Percentiles rank a stretch among this genome's conserved stretches.
phyloP scores from a whole-genome alignment of 1,284 basidiomycete species.

The Sporisorium graminicola region DNA sequence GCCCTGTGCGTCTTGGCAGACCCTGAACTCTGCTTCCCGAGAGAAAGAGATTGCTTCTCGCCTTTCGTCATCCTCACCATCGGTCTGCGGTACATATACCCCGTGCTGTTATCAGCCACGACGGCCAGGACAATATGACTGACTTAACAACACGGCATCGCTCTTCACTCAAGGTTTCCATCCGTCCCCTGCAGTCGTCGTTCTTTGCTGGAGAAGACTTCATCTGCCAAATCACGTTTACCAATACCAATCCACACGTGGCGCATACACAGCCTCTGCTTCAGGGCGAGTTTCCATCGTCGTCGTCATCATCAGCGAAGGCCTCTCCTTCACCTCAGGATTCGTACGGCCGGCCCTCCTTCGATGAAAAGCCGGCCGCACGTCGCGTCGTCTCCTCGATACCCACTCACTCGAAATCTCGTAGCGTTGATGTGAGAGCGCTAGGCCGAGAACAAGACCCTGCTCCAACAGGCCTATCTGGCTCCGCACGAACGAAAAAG shows the following conservation, averaged over 20 bases:
- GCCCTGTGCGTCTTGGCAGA: not conserved
- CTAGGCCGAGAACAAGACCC: slow-evolving; percentile 23
- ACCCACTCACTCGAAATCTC: slow-evolving; percentile 44
- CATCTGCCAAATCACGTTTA: slow-evolving; percentile 85
- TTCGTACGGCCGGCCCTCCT: not conserved
- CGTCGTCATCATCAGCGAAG: slow-evolving; percentile 10
- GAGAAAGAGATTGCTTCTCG: not conserved
- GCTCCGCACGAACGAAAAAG: slow-evolving; percentile 16
- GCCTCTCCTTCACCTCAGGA: too few species aligned
- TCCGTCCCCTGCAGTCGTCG: slow-evolving; percentile 82
- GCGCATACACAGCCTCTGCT: slow-evolving; percentile 72
- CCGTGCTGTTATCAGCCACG: not conserved
- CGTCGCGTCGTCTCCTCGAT: slow-evolving; percentile 37
- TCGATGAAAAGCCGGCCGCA: slow-evolving; percentile 14
- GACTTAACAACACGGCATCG: slow-evolving; percentile 4
- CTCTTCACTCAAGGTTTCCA: slow-evolving; percentile 70
- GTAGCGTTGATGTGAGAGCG: slow-evolving; percentile 50
- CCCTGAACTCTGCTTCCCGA: not conserved
- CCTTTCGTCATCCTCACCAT: not conserved
- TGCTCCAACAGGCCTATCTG: not conserved
- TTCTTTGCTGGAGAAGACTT: slow-evolving; percentile 93
- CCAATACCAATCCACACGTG: slow-evolving; percentile 76
- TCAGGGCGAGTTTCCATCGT: slow-evolving; percentile 32
- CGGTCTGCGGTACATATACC: not conserved
- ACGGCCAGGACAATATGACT: slow-evolving; percentile 19